Conservation (phyloP, 345 rosid genomes). For the Clarkia xantiana region DNA sequence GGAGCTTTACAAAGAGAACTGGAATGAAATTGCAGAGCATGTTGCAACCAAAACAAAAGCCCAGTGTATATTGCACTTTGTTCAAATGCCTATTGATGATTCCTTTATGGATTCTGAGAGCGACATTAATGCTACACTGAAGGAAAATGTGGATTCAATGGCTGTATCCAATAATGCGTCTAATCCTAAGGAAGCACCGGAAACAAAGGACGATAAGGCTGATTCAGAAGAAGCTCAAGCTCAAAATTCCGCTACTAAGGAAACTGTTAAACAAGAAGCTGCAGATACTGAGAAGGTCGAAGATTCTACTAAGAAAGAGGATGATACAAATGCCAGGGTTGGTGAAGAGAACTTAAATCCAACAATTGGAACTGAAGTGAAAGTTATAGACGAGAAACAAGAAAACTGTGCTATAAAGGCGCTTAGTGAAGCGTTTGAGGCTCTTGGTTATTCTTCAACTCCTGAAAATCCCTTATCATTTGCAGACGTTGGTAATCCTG, state of each 20-base stretch:
- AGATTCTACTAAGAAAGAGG: conserved; percentile 32
- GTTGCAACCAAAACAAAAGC: conserved; percentile 96
- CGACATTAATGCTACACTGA: conserved; percentile 25
- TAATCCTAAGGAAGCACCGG: conserved; percentile 35
- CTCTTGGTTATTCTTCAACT: conserved; percentile 47
- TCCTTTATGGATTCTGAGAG: conserved; percentile 41
- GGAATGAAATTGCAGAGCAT: conserved; percentile 99
- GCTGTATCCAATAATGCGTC: conserved; percentile 22
- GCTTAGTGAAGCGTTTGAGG: conserved; percentile 78
- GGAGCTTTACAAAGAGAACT: conserved; percentile 89
- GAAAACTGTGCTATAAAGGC: conserved; percentile 62
- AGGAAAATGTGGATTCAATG: conserved; percentile 30
- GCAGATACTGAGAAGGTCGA: conserved; percentile 41
- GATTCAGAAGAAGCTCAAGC: conserved; percentile 31
- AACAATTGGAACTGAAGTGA: conserved; percentile 27
- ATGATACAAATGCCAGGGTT: conserved; percentile 17
- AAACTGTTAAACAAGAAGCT: too few species aligned
- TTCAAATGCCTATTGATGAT: conserved; percentile 98
- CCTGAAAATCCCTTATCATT: conserved; percentile 62
- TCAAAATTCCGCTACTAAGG: conserved; percentile 14
- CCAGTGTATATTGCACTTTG: conserved; percentile 94
- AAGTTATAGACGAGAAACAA: conserved; percentile 17
- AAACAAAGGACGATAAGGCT: conserved; percentile 33
- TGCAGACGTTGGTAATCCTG: conserved; percentile 93
- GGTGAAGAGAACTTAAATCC: conserved; percentile 25